Percentiles rank a stretch among this genome's conserved stretches.
Conservation (phyloP, 805 yeast species). For the Yarrowia sp. region DNA sequence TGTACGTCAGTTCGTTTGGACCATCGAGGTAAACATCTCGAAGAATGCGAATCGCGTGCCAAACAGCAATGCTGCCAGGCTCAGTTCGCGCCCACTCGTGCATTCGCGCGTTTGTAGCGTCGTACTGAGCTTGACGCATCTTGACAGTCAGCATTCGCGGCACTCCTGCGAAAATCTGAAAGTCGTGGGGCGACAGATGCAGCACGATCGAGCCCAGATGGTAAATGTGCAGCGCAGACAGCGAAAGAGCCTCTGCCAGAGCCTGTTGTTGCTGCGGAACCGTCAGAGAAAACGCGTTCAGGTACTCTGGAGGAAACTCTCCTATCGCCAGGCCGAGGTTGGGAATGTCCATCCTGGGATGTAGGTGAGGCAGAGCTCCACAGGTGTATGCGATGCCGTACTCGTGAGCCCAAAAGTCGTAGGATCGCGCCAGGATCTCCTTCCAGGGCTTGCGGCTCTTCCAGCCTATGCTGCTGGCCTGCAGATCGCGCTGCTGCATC, state of each 20-base stretch:
- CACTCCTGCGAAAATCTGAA: slow-evolving; percentile 76
- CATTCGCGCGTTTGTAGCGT: slow-evolving; percentile 50
- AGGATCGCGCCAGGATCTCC: slow-evolving; percentile 63
- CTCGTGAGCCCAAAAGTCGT: slow-evolving; percentile 60
- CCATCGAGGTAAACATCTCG: slow-evolving; percentile 55
- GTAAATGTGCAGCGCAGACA: slow-evolving; percentile 65
- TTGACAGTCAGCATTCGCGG: slow-evolving; percentile 74
- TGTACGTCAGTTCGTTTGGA: background rate
- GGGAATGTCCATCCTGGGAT: background rate
- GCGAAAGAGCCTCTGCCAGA: slow-evolving; percentile 27
- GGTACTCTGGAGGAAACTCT: background rate
- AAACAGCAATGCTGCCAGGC: slow-evolving; percentile 44
- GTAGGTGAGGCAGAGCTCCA: slow-evolving; percentile 7
- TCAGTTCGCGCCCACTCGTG: slow-evolving; percentile 56
- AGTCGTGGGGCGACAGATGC: slow-evolving; percentile 72
- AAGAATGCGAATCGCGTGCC: slow-evolving; percentile 60
- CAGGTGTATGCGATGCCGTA: background rate
- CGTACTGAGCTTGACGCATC: slow-evolving; percentile 52
- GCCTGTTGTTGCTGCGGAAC: background rate
- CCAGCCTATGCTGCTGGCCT: slow-evolving; percentile 50
- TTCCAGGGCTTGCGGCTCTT: slow-evolving; percentile 57
- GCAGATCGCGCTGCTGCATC: slow-evolving; percentile 70
- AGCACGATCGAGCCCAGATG: slow-evolving; percentile 72
- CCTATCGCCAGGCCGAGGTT: slow-evolving; percentile 1
- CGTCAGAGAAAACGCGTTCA: background rate